Conservation (phyloP, 139 green algal genomes). For the Micractinium sp. region DNA sequence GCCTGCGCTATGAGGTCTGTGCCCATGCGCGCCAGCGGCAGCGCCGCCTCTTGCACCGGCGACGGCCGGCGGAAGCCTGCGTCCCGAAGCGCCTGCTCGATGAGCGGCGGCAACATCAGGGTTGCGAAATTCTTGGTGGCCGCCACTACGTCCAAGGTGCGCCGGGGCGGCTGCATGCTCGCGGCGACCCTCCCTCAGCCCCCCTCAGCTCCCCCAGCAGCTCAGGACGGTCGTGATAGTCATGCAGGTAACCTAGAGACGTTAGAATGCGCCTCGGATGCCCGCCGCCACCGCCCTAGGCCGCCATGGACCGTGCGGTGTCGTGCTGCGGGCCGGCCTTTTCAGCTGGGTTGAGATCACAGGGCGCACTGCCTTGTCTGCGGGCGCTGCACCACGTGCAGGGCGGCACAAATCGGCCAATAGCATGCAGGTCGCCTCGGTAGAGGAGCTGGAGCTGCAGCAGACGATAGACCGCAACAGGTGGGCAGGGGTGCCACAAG, state of each 20-base stretch:
- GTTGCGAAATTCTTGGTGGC: slow-evolving; percentile 62
- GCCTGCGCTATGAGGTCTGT: slow-evolving; percentile 86
- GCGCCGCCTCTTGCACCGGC: slow-evolving; percentile 76
- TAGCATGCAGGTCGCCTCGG: neutral
- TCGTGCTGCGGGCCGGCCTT: no score
- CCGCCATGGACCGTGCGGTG: no score
- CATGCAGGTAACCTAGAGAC: no score
- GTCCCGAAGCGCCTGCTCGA: slow-evolving; percentile 56
- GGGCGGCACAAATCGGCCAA: no score
- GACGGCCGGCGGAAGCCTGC: slow-evolving; percentile 74
- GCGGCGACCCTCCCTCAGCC: no score
- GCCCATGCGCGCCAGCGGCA: slow-evolving; percentile 76
- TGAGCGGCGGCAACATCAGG: slow-evolving; percentile 60
- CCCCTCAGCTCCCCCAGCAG: no score
- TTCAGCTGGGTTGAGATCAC: no score
- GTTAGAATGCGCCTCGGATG: no score
- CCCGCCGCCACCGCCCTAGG: no score
- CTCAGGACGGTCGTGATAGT: no score
- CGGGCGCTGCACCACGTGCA: no score
- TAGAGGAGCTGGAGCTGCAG: slow-evolving; percentile 38
- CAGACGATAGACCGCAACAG: slow-evolving; percentile 36
- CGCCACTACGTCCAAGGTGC: slow-evolving; percentile 49
- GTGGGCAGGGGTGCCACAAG: neutral
- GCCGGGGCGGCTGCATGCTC: slow-evolving; percentile 3
- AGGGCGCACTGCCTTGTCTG: no score